phyloP scores from a whole-genome alignment of 257 asterid genomes.

The Solanum piurae region DNA sequence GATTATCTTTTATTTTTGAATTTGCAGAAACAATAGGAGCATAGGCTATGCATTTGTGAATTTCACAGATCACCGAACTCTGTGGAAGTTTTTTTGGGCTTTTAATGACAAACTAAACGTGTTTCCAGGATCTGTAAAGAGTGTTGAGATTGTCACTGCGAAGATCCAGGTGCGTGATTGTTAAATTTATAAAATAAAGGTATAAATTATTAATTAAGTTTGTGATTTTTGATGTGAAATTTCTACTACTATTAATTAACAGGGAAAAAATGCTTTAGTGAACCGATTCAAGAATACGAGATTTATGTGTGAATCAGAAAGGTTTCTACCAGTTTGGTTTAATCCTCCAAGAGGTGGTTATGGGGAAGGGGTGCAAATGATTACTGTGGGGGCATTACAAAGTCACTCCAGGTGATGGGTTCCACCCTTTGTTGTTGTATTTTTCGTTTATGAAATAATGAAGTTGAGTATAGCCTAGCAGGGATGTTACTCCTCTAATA shows the following conservation, averaged over 20 bases:
- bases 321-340: constrained; percentile 36
- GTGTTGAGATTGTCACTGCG: constrained; percentile 32
- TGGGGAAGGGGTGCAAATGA: constrained; percentile 16
- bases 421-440: constrained; percentile 13
- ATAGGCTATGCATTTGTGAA: constrained; percentile 67
- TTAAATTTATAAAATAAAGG: neutral
- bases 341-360: constrained; percentile 51
- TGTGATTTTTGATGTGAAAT: neutral
- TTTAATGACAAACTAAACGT: constrained; percentile 19
- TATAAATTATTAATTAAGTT: neutral
- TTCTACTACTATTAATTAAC: neutral
- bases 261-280: constrained; percentile 48
- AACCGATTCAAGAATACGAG: constrained; percentile 14
- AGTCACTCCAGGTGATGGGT: constrained; percentile 17
- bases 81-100: constrained; percentile 11
- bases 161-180: constrained; percentile 37
- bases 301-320: constrained; percentile 38
- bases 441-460: neutral
- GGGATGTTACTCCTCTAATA: neutral
- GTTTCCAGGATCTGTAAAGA: constrained; percentile 15
- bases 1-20: neutral
- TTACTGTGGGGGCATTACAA: constrained; percentile 30
- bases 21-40: constrained; percentile 24
- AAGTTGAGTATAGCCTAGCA: neutral
- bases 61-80: constrained; percentile 30